These are phyloP conservation scores for Podospora bellae-mahoneyi DNA, from an alignment of 495 filamentous ascomycete genomes.

Conservation along the genomic window DNA sequence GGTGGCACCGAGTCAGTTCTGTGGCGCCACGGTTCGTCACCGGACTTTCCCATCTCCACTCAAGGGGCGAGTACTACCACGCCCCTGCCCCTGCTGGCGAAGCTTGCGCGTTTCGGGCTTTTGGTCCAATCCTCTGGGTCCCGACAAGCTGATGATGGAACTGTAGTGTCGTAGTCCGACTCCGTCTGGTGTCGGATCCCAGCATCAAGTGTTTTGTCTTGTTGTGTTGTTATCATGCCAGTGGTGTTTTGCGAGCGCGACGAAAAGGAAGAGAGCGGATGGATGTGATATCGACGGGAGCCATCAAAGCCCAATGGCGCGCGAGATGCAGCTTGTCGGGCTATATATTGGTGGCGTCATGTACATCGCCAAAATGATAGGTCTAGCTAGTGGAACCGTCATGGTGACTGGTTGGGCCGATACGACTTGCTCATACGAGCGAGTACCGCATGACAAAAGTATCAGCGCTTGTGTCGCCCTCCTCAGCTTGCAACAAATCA, in stretches of 20 bases:
- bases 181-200: not conserved
- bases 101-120: not conserved
- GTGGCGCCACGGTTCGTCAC: not conserved
- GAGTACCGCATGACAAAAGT: not conserved
- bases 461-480: not conserved
- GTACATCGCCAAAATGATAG: not conserved
- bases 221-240: too few relatives aligned
- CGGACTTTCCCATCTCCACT: not conserved
- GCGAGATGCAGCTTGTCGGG: not conserved
- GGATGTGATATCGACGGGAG: not conserved
- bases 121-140: conserved; percentile 3
- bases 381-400: conserved; percentile 3
- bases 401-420: not conserved
- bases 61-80: not conserved
- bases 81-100: not conserved
- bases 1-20: not conserved
- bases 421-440: conserved; percentile 6
- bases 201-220: not conserved
- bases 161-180: conserved; percentile 1
- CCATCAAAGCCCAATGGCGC: not conserved
- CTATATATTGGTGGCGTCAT: conserved; percentile 4
- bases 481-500: too few relatives aligned
- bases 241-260: not conserved
- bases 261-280: not conserved
- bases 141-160: not conserved